Conservation (phyloP, 2,329 filamentous ascomycete genomes). For the Phialocephala subalpina region DNA sequence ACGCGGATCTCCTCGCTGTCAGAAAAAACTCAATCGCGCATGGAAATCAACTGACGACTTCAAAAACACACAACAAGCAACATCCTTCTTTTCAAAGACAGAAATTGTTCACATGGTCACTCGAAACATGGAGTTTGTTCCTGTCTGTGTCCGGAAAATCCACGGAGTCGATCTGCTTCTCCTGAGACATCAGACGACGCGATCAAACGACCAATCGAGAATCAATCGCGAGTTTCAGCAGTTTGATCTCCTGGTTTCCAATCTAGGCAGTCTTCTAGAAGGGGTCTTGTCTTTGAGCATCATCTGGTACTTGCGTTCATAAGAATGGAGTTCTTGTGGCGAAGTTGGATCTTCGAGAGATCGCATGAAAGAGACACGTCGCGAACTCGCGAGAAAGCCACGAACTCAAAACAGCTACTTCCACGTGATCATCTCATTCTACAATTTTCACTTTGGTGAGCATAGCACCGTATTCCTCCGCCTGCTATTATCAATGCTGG, state of each 20-base stretch:
- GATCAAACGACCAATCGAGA: background rate
- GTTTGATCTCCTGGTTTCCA: constrained; percentile 6
- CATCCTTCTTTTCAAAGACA: background rate
- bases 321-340: background rate
- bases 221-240: background rate
- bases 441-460: no score
- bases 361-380: background rate
- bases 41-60: background rate
- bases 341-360: no score
- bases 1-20: background rate
- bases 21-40: background rate
- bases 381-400: background rate
- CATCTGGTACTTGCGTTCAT: background rate
- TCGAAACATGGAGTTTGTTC: constrained; percentile 2
- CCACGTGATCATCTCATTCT: background rate
- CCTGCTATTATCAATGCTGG: no score
- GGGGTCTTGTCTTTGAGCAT: background rate
- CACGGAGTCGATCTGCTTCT: background rate
- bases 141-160: background rate
- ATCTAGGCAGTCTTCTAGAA: background rate
- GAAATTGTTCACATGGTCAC: background rate
- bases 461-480: no score
- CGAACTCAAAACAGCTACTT: background rate
- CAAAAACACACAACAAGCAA: background rate
- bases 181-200: constrained; percentile 7